Percentiles rank a stretch among this genome's conserved stretches.
phyloP scores from a whole-genome alignment of 2,329 filamentous ascomycete species.

The Alternaria alternata region DNA sequence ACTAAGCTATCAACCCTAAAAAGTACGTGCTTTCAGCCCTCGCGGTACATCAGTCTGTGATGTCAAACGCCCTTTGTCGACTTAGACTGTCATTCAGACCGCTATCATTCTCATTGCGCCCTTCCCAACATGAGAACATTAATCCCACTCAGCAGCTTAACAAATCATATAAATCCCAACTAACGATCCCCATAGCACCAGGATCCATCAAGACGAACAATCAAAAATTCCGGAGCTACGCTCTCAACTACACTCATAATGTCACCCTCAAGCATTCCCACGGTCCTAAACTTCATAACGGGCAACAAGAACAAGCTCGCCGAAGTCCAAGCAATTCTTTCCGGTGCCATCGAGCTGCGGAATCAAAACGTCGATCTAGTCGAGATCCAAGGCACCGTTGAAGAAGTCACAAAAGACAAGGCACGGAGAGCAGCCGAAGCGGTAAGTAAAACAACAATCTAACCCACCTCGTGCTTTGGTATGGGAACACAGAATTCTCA shows the following conservation, averaged over 20 bases:
- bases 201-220: neutral
- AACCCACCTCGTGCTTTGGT: neutral
- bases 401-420: conserved; percentile 91
- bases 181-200: neutral
- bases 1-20: neutral
- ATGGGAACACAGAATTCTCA: neutral
- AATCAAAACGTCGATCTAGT: conserved; percentile 80
- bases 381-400: conserved; percentile 90
- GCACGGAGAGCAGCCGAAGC: conserved; percentile 80
- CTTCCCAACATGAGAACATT: neutral
- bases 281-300: conserved; percentile 88
- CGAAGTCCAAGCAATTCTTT: conserved; percentile 85
- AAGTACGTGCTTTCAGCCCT: conserved; percentile 10
- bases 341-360: conserved; percentile 72
- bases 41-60: neutral
- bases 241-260: conserved; percentile 6
- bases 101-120: conserved; percentile 6
- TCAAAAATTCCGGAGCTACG: neutral
- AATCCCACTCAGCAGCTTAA: conserved; percentile 26
- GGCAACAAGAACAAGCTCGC: conserved; percentile 93
- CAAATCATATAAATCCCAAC: neutral
- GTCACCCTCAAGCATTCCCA: conserved; percentile 40
- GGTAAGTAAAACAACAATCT: conserved; percentile 59
- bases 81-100: neutral
- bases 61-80: conserved; percentile 8